These are phyloP conservation scores for Cladophialophora carrionii DNA, from an alignment of 2,329 filamentous ascomycete species.

Conservation along the genomic window DNA sequence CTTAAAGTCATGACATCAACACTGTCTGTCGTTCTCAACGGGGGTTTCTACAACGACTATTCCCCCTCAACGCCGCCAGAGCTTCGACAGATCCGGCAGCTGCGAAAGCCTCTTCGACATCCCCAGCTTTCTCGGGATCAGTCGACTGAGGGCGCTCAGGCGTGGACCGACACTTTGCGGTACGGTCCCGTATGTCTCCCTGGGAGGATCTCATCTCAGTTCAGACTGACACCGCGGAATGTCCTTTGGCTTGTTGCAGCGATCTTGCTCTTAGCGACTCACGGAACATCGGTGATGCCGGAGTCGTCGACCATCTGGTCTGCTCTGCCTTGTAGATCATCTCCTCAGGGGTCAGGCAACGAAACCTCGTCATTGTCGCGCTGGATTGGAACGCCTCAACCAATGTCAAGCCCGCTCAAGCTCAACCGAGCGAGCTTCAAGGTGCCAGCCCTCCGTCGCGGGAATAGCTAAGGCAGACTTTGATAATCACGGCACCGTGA, in stretches of 20 bases:
- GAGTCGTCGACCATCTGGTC: background rate
- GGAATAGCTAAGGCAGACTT: background rate
- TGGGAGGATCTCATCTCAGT: background rate
- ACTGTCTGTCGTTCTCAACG: background rate
- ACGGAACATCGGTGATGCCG: background rate
- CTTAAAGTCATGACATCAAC: slow-evolving; percentile 12
- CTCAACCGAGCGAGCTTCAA: background rate
- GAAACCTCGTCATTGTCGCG: background rate
- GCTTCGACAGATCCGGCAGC: slow-evolving; percentile 5
- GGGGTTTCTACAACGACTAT: background rate
- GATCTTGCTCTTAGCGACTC: background rate
- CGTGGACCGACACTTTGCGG: background rate
- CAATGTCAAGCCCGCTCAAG: background rate
- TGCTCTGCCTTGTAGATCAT: background rate
- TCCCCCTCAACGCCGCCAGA: background rate
- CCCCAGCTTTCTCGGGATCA: background rate
- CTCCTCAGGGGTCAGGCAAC: background rate
- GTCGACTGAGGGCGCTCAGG: background rate
- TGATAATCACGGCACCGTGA: background rate
- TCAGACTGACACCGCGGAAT: slow-evolving; percentile 14
- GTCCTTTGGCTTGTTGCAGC: slow-evolving; percentile 9
- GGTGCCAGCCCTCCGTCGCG: background rate
- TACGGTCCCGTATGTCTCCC: background rate
- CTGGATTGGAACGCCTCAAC: background rate
- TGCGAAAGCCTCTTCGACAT: background rate